Evolutionary conservation across 768 basidiomycete genomes (phyloP), one percentile per base, ranked within the genome.

Genomic region (Dentipellis sp.): DNA sequence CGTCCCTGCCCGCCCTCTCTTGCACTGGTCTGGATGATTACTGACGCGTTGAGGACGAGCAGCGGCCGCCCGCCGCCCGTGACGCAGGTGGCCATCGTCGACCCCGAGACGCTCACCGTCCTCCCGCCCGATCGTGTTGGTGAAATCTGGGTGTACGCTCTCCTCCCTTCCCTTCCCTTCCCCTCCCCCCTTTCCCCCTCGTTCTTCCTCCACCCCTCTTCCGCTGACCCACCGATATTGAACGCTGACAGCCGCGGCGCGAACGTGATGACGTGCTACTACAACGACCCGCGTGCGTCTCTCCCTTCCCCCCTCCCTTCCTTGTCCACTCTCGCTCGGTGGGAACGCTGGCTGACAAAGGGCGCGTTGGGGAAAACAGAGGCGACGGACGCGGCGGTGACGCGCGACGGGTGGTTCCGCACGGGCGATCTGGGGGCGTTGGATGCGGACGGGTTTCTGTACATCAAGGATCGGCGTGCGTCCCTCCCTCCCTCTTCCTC

Each of bases 381-480:
- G 29, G 90, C 91, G 3, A 94, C 91, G 1, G 69, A 72, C 21
- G 76, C 81, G 14, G 70, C 83, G 8, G 84, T 94, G 60, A 88
- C 86, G 0, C 68, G 68, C 0, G 86, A 90, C 49, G 78, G 81
- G 2, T 97, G 90, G 90, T 84, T 92, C 72, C 90, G 86, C 74
- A 94, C 92, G 0, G 91, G 93, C 1, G 93, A 95, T 66, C 79
- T 94, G 50, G 87, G 79, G 1, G 66, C 76, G 16, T 70, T 80
- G 12, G 86, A 91, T 58, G 56, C 68, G 2, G 82, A 90, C 0
- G 92, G 91, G 0, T 88, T 76, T 64, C 88, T 83, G 66, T 79
- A 75, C 60, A 86, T 90, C 53, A 82, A 90, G 2, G 87, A 90
- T 62, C 71, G 90, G 2, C 40, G 40, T 42, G 12, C 8, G 40